These are phyloP conservation scores for Gynochthodes officinalis DNA, from an alignment of 257 asterid genomes.

Conservation along the genomic window DNA sequence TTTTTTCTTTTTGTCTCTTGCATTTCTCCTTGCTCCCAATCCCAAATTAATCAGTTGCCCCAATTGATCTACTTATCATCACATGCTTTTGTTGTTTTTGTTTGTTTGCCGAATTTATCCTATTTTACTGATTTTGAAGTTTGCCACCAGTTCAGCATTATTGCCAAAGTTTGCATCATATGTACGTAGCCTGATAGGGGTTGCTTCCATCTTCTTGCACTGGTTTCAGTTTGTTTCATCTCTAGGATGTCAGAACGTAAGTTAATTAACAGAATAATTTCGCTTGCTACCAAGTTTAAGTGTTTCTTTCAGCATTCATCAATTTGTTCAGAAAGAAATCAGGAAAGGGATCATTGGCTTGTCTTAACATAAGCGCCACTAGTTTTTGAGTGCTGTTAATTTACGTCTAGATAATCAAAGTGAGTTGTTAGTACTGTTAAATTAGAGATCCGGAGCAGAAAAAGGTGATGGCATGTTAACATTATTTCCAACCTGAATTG, in stretches of 20 bases:
- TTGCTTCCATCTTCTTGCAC: not conserved
- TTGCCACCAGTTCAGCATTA: not conserved
- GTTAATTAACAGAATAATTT: no score
- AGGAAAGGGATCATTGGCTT: no score
- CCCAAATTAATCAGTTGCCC: not conserved
- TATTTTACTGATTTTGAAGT: not conserved
- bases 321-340: no score
- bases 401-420: no score
- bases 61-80: conserved; percentile 6
- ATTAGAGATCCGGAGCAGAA: no score
- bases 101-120: not conserved
- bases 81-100: conserved; percentile 4
- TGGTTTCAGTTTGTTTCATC: not conserved
- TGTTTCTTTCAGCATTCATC: no score
- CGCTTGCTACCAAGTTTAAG: no score
- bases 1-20: not conserved
- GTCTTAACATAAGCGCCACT: no score
- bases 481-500: not conserved
- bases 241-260: not conserved
- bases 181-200: not conserved
- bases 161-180: not conserved
- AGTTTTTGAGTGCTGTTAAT: no score
- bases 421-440: no score
- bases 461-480: no score
- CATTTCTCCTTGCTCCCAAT: not conserved